Percentiles rank a stretch among this genome's conserved stretches.
Conservation (phyloP, 441 rosid species). For the Kokia cookei region DNA sequence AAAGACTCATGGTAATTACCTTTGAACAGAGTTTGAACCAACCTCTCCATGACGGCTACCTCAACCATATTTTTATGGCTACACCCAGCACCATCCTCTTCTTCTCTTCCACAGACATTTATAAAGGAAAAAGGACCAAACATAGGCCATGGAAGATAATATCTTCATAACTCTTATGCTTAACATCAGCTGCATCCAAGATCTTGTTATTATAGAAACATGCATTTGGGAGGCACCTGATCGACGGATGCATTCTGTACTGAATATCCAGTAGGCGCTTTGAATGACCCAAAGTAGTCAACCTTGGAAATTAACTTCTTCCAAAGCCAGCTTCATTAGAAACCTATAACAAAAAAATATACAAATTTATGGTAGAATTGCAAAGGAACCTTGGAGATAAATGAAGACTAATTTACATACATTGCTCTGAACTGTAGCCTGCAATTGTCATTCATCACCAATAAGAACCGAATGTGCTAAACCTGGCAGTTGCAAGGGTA, state of each 20-base stretch:
- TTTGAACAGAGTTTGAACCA: constrained; percentile 21
- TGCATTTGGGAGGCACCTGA: constrained; percentile 37
- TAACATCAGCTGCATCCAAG: constrained; percentile 28
- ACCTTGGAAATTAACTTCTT: constrained; percentile 46
- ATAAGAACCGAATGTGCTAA: constrained; percentile 30
- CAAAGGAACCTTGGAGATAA: too few relatives aligned
- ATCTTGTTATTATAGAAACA: constrained; percentile 26
- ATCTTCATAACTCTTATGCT: constrained; percentile 13
- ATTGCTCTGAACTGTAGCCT: constrained; percentile 32
- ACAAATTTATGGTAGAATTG: not conserved
- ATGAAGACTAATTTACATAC: constrained; percentile 9
- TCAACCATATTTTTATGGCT: constrained; percentile 41
- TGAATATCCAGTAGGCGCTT: constrained; percentile 35
- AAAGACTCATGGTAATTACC: constrained; percentile 15
- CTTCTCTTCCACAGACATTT: constrained; percentile 40
- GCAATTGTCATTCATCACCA: constrained; percentile 42
- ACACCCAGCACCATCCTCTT: constrained; percentile 11
- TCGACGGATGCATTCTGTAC: constrained; percentile 51
- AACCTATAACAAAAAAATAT: constrained; percentile 13
- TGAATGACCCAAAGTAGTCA: constrained; percentile 28
- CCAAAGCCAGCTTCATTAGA: constrained; percentile 37
- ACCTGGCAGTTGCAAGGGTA: constrained; percentile 34
- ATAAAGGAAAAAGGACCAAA: constrained; percentile 48
- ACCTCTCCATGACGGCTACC: constrained; percentile 29
- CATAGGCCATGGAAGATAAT: constrained; percentile 26